Percentiles rank a stretch among this genome's conserved stretches.
phyloP scores from a whole-genome alignment of 306 rosid genomes.

The Cicer bijugum region DNA sequence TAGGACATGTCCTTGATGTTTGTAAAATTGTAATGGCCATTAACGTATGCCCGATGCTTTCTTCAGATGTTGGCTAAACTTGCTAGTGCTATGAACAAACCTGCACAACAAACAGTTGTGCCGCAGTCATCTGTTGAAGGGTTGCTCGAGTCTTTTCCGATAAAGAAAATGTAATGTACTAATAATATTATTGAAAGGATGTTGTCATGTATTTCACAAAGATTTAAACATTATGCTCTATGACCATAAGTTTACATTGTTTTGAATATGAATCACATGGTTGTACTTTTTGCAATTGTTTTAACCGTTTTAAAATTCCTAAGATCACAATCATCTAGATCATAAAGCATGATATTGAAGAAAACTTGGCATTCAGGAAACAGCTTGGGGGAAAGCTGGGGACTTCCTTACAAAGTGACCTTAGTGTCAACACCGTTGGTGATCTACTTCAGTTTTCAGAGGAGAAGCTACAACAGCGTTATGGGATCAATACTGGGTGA shows the following conservation, averaged over 20 bases:
- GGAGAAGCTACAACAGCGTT: constrained; percentile 79
- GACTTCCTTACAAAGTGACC: constrained; percentile 78
- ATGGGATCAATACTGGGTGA: constrained; percentile 93
- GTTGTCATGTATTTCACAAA: constrained; percentile 10
- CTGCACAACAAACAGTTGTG: constrained; percentile 96
- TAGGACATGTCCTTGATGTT: constrained; percentile 6
- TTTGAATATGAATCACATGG: constrained; percentile 33
- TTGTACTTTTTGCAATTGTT: constrained; percentile 31
- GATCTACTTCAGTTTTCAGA: constrained; percentile 83
- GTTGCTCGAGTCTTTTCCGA: constrained; percentile 84
- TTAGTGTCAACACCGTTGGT: constrained; percentile 81
- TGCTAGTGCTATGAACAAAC: constrained; percentile 94
- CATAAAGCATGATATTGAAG: constrained; percentile 31
- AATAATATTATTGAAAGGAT: constrained; percentile 37
- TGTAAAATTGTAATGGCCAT: constrained; percentile 9
- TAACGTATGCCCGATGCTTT: constrained; percentile 39
- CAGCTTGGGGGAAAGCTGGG: constrained; percentile 99
- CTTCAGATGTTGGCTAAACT: constrained; percentile 91
- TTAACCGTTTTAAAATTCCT: constrained; percentile 20
- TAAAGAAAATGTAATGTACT: constrained; percentile 76
- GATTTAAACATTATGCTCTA: constrained; percentile 1
- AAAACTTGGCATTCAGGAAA: constrained; percentile 67
- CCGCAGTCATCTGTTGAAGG: constrained; percentile 78
- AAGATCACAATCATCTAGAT: constrained; percentile 14
- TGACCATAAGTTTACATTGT: constrained; percentile 25